These are phyloP conservation scores for Capronia epimyces DNA, from an alignment of 2,329 filamentous ascomycete genomes.

Conservation along the genomic window DNA sequence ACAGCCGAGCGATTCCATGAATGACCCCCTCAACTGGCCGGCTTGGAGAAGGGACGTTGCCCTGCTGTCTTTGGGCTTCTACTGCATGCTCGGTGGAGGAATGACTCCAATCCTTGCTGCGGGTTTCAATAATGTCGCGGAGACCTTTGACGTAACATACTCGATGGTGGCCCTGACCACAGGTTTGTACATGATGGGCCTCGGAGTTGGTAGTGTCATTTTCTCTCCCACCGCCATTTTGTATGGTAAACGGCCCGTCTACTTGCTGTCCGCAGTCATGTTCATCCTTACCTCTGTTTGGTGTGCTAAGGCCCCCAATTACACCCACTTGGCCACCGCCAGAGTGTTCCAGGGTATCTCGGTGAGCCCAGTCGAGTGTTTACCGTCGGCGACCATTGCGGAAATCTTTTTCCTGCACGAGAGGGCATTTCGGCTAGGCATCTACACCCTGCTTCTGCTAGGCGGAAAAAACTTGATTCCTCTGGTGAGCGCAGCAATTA, in stretches of 20 bases:
- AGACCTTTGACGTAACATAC: slow-evolving; percentile 60
- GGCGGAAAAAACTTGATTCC: slow-evolving; percentile 90
- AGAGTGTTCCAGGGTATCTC: slow-evolving; percentile 83
- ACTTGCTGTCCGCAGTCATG: slow-evolving; percentile 69
- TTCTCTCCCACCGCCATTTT: slow-evolving; percentile 87
- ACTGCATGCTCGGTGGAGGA: slow-evolving; percentile 87
- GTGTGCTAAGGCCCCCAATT: slow-evolving; percentile 80
- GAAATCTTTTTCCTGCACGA: slow-evolving; percentile 97
- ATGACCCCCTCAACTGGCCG: slow-evolving; percentile 92
- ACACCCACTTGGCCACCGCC: slow-evolving; percentile 70
- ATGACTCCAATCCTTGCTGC: slow-evolving; percentile 88
- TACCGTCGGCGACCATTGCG: slow-evolving; percentile 88
- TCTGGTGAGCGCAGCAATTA: slow-evolving; percentile 77
- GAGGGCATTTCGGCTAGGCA: slow-evolving; percentile 83
- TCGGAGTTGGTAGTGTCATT: slow-evolving; percentile 77
- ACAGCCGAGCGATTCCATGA: slow-evolving; percentile 82
- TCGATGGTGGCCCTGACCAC: slow-evolving; percentile 78
- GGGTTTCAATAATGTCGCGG: slow-evolving; percentile 75
- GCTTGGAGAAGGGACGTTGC: slow-evolving; percentile 73
- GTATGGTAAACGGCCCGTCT: slow-evolving; percentile 85
- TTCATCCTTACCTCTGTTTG: slow-evolving; percentile 73
- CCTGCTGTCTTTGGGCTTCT: slow-evolving; percentile 76
- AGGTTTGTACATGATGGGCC: slow-evolving; percentile 87
- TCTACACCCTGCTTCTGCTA: slow-evolving; percentile 83
- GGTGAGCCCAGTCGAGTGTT: slow-evolving; percentile 83